Evolutionary conservation across 106 monocot genomes (phyloP).

Genomic region (Narthecium ossifragum): DNA sequence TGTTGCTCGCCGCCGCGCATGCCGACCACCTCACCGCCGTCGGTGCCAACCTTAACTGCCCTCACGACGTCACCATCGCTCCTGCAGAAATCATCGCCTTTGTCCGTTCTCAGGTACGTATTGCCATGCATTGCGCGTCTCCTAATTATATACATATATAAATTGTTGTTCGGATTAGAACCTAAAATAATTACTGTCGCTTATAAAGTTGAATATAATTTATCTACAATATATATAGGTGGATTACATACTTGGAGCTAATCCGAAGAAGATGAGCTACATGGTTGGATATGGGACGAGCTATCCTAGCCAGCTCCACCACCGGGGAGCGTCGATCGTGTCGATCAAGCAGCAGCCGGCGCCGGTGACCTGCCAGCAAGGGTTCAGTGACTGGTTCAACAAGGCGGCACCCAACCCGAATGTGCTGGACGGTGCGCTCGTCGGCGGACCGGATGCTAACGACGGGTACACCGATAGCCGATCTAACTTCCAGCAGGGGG

Average conservation of each 20-base stretch:
- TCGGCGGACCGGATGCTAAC: conserved; percentile 36
- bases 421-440: conserved; percentile 36
- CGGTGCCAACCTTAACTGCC: conserved; percentile 18
- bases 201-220: neutral
- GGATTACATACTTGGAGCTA: conserved; percentile 43
- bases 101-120: conserved; percentile 27
- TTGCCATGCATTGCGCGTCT: no score
- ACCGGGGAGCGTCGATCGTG: conserved; percentile 38
- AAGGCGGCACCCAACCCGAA: conserved; percentile 29
- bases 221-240: no score
- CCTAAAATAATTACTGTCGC: neutral
- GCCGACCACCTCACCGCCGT: conserved; percentile 25
- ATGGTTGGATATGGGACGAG: conserved; percentile 35
- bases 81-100: conserved; percentile 20
- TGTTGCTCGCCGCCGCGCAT: conserved; percentile 45
- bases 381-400: conserved; percentile 31
- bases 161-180: no score
- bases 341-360: conserved; percentile 20
- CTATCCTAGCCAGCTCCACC: conserved; percentile 37
- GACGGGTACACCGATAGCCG: conserved; percentile 32
- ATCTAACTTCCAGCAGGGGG: conserved; percentile 40
- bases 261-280: conserved; percentile 40
- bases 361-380: conserved; percentile 27
- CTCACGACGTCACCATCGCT: conserved; percentile 7
- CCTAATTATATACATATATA: neutral